Evolutionary conservation across 2,329 filamentous ascomycete species (phyloP), one percentile per base, ranked within the genome.

Genomic region (Fonsecaea nubica): DNA sequence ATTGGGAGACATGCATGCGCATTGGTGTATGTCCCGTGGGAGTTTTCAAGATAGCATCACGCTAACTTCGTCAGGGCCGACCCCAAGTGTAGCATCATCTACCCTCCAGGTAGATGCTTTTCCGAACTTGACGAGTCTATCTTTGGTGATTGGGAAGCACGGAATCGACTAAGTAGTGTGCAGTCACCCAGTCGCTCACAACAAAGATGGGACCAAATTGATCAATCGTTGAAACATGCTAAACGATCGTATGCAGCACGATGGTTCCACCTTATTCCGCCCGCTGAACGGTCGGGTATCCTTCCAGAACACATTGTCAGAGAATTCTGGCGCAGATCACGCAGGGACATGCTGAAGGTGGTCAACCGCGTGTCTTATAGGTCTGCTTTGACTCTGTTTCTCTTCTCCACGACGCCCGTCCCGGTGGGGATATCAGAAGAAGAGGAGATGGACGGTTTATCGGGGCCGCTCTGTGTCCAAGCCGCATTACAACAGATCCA

Each of bases 1-100:
- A 75, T 81, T 72, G 79, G 80, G 0, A 76, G 76, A 64, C 77
- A 81, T 56, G 77, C 79, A 61, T 80, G 78, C 65, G 80, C 80
- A 13, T 80, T 81, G 56, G 65, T 79, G 78, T 81, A 72, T 18
- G 79, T 72, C 36, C 50, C 30, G 12, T 57, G 33, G 1, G 63
- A 32, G 5, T 9, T 57, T 35, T 50, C 12, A 25, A 21, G n/a
- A n/a, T 7, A 1, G 4, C 25, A 7, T 21, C 13, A 30, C 30
- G 48, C 45, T 67, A 21, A 63, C 40, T 15, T 13, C 15, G 2
- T 21, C 35, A 67, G 65, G 42, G 53, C n/a, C 38, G 63, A 68
- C 30, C 36, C 35, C 13, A 57, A 52, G 21, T 57, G 60, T 33
- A 67, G 71, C 71, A 52, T 72, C 65, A 13, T 71, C 61, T 2